These are phyloP conservation scores for Starmerella tilneyi DNA, from an alignment of 805 yeast genomes.

Conservation along the genomic window DNA sequence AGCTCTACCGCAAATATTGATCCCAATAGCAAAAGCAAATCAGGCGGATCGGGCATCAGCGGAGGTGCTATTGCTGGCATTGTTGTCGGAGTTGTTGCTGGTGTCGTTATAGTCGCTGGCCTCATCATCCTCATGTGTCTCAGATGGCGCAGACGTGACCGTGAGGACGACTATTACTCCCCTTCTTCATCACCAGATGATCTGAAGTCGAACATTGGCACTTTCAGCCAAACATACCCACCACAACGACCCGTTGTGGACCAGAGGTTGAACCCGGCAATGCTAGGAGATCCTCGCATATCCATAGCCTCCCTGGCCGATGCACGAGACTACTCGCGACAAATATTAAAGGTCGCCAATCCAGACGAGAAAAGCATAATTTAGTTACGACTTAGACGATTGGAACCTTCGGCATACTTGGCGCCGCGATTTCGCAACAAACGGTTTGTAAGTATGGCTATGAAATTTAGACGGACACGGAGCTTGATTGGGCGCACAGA, in stretches of 20 bases:
- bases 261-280: constrained; percentile 60
- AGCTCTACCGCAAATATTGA: neutral
- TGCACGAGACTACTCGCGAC: constrained; percentile 70
- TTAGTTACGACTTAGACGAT: constrained; percentile 4
- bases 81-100: constrained; percentile 45
- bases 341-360: constrained; percentile 76
- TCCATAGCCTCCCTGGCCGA: constrained; percentile 83
- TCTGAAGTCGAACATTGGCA: constrained; percentile 25
- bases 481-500: too few relatives aligned
- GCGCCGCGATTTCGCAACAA: too few relatives aligned
- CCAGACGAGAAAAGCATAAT: constrained; percentile 47
- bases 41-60: constrained; percentile 25
- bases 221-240: constrained; percentile 21
- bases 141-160: constrained; percentile 38
- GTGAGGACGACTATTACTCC: constrained; percentile 33
- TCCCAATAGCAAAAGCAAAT: neutral
- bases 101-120: constrained; percentile 36
- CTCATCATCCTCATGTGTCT: constrained; percentile 36
- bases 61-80: constrained; percentile 54
- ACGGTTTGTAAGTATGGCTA: too few relatives aligned
- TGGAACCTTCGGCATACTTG: too few relatives aligned
- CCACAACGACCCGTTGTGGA: constrained; percentile 36
- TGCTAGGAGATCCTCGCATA: constrained; percentile 66
- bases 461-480: too few relatives aligned
- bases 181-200: constrained; percentile 27